Conservation (phyloP, 1,284 basidiomycete species). For the Anthracocystis setariae region DNA sequence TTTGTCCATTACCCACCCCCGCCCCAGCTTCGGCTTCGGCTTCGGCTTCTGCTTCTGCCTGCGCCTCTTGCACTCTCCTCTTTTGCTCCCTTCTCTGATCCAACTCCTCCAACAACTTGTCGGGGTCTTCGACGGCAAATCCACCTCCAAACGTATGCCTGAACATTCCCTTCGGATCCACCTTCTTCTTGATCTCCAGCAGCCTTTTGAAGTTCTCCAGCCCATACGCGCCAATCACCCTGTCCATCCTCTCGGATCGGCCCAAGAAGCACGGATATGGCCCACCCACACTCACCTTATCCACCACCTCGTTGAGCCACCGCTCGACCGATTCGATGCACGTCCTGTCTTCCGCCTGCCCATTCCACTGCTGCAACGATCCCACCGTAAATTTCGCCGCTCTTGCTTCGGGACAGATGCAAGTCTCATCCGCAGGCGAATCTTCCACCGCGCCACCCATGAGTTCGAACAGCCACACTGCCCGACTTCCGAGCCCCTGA, state of each 20-base stretch:
- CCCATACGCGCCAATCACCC: slow-evolving; percentile 53
- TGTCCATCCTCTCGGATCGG: slow-evolving; percentile 42
- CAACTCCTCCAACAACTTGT: slow-evolving; percentile 24
- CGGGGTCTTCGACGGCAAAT: slow-evolving; percentile 30
- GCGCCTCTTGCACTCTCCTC: slow-evolving; percentile 20
- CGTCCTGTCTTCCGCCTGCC: slow-evolving; percentile 78
- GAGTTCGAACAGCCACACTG: slow-evolving; percentile 71
- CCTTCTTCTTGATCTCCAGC: slow-evolving; percentile 46
- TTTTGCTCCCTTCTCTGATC: slow-evolving; percentile 18
- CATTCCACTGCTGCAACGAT: slow-evolving; percentile 90
- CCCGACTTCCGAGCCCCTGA: slow-evolving; percentile 74
- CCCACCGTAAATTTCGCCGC: slow-evolving; percentile 84
- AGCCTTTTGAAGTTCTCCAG: slow-evolving; percentile 48
- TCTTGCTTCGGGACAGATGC: slow-evolving; percentile 79
- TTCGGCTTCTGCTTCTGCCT: too few relatives aligned
- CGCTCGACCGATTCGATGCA: slow-evolving; percentile 83
- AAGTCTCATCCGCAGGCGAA: slow-evolving; percentile 71
- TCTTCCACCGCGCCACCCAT: slow-evolving; percentile 83
- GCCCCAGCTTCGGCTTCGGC: too few relatives aligned
- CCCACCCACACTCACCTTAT: slow-evolving; percentile 49
- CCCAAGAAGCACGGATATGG: slow-evolving; percentile 60
- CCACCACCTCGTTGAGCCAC: slow-evolving; percentile 56
- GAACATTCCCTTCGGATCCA: slow-evolving; percentile 55
- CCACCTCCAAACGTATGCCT: slow-evolving; percentile 52
- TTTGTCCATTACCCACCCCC: slow-evolving; percentile 16